A percentile compares a stretch with the other conserved stretches of the same genome.
phyloP scores from a whole-genome alignment of 805 yeast species.

The Sugiyamaella floridensis region DNA sequence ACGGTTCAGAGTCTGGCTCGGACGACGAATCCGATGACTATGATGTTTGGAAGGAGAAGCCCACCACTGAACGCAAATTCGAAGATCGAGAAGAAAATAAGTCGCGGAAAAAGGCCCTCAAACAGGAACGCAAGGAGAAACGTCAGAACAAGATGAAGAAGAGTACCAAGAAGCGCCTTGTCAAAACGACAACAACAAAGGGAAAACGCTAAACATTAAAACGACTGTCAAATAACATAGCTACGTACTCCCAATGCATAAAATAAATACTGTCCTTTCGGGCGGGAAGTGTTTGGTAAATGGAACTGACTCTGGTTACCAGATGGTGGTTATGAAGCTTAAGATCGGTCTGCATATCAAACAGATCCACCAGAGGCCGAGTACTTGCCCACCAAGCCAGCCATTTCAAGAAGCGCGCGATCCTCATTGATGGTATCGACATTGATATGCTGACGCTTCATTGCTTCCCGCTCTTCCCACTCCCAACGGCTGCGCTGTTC shows the following conservation, averaged over 20 bases:
- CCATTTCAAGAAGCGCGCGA: slow-evolving; percentile 80
- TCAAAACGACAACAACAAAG: slow-evolving; percentile 42
- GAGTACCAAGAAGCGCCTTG: slow-evolving; percentile 68
- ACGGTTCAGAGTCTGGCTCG: slow-evolving; percentile 32
- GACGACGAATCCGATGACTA: slow-evolving; percentile 31
- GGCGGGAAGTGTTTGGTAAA: not conserved
- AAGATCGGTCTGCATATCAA: too few species aligned
- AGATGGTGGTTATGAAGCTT: not conserved
- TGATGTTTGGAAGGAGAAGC: slow-evolving; percentile 41
- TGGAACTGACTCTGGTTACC: too few species aligned
- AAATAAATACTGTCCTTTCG: not conserved
- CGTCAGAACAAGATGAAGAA: slow-evolving; percentile 78
- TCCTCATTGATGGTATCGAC: slow-evolving; percentile 63
- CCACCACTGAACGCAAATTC: slow-evolving; percentile 61
- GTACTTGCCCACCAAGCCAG: slow-evolving; percentile 48
- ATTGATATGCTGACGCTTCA: slow-evolving; percentile 67
- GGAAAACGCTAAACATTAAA: not conserved
- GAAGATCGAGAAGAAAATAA: slow-evolving; percentile 75
- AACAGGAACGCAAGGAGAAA: slow-evolving; percentile 70
- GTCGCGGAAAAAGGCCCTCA: slow-evolving; percentile 66
- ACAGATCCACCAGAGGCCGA: slow-evolving; percentile 43
- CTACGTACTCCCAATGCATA: not conserved
- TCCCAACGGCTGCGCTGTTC: slow-evolving; percentile 77
- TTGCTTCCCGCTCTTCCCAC: slow-evolving; percentile 87
- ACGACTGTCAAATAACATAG: not conserved